Evolutionary conservation across 371 early-diverging fungal genomes (phyloP).

Genomic region (Mucor circinelloides): DNA sequence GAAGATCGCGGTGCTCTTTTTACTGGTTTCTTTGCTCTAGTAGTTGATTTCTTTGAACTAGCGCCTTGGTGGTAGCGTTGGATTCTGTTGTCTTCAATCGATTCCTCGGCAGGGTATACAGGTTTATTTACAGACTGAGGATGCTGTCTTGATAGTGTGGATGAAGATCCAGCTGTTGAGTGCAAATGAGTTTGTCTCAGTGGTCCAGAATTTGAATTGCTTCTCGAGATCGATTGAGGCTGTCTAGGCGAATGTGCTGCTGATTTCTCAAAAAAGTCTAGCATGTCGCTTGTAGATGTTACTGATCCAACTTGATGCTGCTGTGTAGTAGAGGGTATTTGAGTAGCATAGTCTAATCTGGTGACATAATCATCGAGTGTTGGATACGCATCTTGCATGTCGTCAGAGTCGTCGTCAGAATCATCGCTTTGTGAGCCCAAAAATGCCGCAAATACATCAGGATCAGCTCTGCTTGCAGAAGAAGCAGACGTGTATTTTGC

Average conservation of each 20-base stretch:
- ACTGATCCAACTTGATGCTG: neutral
- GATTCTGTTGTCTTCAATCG: constrained; percentile 14
- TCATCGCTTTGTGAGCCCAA: neutral
- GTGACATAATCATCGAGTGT: neutral
- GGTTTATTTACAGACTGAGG: neutral
- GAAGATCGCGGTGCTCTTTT: constrained; percentile 2
- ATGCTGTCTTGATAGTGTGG: neutral
- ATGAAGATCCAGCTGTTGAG: neutral
- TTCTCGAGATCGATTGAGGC: too few relatives aligned
- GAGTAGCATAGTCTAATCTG: neutral
- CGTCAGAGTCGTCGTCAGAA: neutral
- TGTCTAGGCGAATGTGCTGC: neutral
- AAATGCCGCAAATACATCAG: constrained; percentile 8
- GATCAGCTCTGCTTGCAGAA: neutral
- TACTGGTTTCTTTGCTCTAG: neutral
- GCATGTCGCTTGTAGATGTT: neutral
- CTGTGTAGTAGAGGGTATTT: neutral
- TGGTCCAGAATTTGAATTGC: too few relatives aligned
- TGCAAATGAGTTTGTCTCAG: neutral
- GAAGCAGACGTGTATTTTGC: too few relatives aligned
- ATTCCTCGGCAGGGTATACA: neutral
- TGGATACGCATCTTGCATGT: neutral
- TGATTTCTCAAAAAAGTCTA: neutral
- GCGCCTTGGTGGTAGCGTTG: neutral
- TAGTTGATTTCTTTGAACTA: neutral